Conservation (phyloP, 768 basidiomycete species). For the Leccinellum rugosiceps region DNA sequence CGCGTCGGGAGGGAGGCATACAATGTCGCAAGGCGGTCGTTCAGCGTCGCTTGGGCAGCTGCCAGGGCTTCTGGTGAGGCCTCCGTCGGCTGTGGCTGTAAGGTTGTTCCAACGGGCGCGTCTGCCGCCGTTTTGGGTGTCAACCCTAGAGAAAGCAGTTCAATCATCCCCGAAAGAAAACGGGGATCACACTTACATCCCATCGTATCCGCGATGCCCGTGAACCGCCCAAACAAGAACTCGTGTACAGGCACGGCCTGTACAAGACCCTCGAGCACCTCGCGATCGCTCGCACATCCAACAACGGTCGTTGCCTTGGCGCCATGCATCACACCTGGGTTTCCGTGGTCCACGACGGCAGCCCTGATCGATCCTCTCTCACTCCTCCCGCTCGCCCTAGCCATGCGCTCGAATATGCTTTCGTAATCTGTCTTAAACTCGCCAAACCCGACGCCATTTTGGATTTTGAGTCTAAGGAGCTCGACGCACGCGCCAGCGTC, state of each 20-base stretch:
- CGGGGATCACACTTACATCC: constrained; percentile 62
- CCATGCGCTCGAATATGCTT: constrained; percentile 84
- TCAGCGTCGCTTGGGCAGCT: constrained; percentile 46
- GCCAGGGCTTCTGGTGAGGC: constrained; percentile 36
- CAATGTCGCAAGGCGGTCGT: constrained; percentile 57
- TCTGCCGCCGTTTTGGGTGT: constrained; percentile 52
- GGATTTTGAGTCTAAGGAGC: constrained; percentile 76
- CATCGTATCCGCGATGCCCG: constrained; percentile 70
- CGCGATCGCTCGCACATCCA: constrained; percentile 72
- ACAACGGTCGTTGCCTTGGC: constrained; percentile 76
- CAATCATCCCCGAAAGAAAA: background rate
- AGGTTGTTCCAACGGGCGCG: constrained; percentile 19
- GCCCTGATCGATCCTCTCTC: constrained; percentile 44
- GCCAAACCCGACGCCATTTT: constrained; percentile 75
- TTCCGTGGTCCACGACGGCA: constrained; percentile 84
- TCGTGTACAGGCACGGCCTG: constrained; percentile 63
- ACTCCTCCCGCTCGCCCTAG: constrained; percentile 45
- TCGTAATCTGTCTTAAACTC: constrained; percentile 84
- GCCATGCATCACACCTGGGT: constrained; percentile 80
- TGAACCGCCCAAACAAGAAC: constrained; percentile 82
- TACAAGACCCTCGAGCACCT: constrained; percentile 69
- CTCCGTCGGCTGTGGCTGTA: constrained; percentile 19
- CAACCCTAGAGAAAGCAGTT: constrained; percentile 48
- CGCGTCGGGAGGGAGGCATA: constrained; percentile 70
- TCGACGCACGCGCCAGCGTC: constrained; percentile 89